Evolutionary conservation across 1,284 basidiomycete species (phyloP).

Genomic region (Austropuccinia psidii): DNA sequence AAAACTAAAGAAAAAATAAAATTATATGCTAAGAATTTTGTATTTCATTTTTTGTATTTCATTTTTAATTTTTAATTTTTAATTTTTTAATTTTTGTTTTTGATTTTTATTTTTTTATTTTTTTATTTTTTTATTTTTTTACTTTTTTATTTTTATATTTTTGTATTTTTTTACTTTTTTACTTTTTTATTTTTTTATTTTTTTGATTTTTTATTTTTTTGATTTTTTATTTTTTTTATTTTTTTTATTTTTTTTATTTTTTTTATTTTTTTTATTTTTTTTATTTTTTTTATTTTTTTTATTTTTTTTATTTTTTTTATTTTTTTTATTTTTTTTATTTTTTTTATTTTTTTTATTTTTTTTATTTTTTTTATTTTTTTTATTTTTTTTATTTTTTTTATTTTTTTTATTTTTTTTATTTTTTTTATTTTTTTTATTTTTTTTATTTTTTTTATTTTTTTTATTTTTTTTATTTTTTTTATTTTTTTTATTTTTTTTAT

Average conservation of each 20-base stretch:
- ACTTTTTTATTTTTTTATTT: not conserved
- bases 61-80: constrained; percentile 20
- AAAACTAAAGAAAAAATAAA: not conserved
- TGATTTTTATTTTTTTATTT: constrained; percentile 26
- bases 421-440: constrained; percentile 22
- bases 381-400: constrained; percentile 39
- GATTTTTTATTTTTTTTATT: constrained; percentile 2
- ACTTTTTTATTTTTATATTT: constrained; percentile 37
- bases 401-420: constrained; percentile 49
- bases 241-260: constrained; percentile 22
- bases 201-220: not conserved
- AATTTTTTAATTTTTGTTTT: constrained; percentile 16
- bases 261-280: not conserved
- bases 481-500: not conserved
- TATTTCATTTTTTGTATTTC: not conserved
- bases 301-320: constrained; percentile 68
- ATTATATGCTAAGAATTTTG: not conserved
- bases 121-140: constrained; percentile 28
- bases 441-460: constrained; percentile 28
- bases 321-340: constrained; percentile 64
- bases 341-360: constrained; percentile 31
- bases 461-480: not conserved
- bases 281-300: constrained; percentile 62
- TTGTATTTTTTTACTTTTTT: constrained; percentile 38
- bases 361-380: constrained; percentile 38